Conservation (phyloP, 129 eudicot species). For the Deinandra increscens region DNA sequence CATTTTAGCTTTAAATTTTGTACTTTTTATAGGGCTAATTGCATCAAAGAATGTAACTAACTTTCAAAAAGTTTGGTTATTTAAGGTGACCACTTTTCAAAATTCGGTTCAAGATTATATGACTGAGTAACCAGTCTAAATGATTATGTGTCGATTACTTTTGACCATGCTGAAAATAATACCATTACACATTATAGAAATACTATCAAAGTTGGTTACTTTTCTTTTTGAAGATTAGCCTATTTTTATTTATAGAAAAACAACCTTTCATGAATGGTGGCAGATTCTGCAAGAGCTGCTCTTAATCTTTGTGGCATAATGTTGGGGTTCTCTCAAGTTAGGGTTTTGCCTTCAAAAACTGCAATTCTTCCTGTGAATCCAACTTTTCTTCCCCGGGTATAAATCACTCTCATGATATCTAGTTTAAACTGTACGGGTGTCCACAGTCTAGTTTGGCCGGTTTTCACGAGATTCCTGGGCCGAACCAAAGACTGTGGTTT, state of each 20-base stretch:
- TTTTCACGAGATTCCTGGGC: background rate
- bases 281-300: constrained; percentile 90
- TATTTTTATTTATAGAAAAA: background rate
- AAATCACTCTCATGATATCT: constrained; percentile 6
- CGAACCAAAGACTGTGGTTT: too few relatives aligned
- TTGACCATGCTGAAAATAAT: background rate
- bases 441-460: background rate
- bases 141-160: background rate
- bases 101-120: background rate
- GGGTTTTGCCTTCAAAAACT: constrained; percentile 94
- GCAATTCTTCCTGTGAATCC: constrained; percentile 99
- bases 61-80: background rate
- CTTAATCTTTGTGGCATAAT: constrained; percentile 75
- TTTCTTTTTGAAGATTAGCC: background rate
- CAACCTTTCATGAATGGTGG: background rate
- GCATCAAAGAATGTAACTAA: background rate
- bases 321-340: constrained; percentile 74
- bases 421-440: background rate
- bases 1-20: background rate
- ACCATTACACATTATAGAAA: background rate
- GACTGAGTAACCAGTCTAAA: background rate
- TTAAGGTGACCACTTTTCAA: background rate
- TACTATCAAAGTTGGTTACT: background rate
- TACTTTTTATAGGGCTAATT: background rate
- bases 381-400: constrained; percentile 92